Base-by-base conservation (phyloP, 2,329 filamentous ascomycete species). In the Pseudocercospora fijiensis region DNA sequence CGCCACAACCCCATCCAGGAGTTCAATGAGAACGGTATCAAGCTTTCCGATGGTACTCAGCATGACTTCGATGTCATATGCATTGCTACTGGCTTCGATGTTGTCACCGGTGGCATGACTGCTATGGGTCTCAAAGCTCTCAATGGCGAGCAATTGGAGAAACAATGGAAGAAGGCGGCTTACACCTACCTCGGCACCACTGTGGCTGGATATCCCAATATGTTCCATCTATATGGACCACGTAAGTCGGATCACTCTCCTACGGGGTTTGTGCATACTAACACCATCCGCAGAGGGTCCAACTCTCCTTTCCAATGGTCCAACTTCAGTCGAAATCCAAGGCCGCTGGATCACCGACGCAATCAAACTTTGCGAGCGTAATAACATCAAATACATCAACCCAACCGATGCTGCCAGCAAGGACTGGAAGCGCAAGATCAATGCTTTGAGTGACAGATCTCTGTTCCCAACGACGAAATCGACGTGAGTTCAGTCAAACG, bases 21-120 rank as follows among this genome's bases (percentile, higher is more conserved):
- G 20, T 67, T 65, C 61, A 67, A 58, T 22, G 63, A 64, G 61
- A 67, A 75, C 75, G 52, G 70, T 79, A 58, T 69, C 59, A 63
- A 60, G 57, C 49, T 60, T 16, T 30, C 59, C 18, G 67, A 69
- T 30, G 67, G 67, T 18, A 64, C 62, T 33, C 67, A 69, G 27
- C 10, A 76, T 78, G 26, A 80, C 76, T 28, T 79, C 75, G 79
- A 81, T 60, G 72, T 79, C 28, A 56, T 81, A 57, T 76, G 76
- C 3, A 72, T 81, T 10, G 80, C 80, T 8, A 82, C 80, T 16
- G 80, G 80, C 28, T 82, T 81, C 64, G 80, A 82, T 61, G 76
- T 76, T 26, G 64, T 69, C 13, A 72, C 72, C 3, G 78, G 78
- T 0, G 78, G 78, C 9, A 80, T 80, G 76, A 80, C 77, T 70